Conservation (phyloP, 2,329 filamentous ascomycete species). For the Colletotrichum magnum region DNA sequence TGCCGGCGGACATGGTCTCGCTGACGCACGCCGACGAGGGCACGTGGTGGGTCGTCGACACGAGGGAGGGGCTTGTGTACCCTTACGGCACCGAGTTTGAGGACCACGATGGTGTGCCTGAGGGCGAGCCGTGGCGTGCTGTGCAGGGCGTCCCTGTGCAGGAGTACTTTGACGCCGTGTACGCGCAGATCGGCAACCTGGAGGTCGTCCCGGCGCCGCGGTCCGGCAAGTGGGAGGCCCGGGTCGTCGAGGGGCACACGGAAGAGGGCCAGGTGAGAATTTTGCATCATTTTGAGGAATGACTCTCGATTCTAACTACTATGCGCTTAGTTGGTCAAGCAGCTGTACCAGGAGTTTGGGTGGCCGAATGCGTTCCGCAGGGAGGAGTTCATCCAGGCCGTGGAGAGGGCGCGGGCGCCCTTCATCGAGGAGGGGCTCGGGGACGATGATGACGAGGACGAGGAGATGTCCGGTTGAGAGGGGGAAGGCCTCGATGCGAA, state of each 20-base stretch:
- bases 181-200: slow-evolving; percentile 33
- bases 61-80: slow-evolving; percentile 33
- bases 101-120: slow-evolving; percentile 7
- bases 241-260: slow-evolving; percentile 32
- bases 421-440: slow-evolving; percentile 31
- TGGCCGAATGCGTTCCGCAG: slow-evolving; percentile 35
- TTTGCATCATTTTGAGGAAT: neutral
- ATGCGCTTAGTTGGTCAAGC: slow-evolving; percentile 13
- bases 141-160: slow-evolving; percentile 24
- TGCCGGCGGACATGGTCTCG: slow-evolving; percentile 38
- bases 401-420: slow-evolving; percentile 26
- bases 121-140: slow-evolving; percentile 33
- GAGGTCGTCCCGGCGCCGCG: slow-evolving; percentile 37
- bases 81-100: slow-evolving; percentile 37
- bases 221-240: slow-evolving; percentile 35
- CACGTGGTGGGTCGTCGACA: slow-evolving; percentile 38
- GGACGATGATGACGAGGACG: slow-evolving; percentile 32
- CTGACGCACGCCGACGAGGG: slow-evolving; percentile 39
- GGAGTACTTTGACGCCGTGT: slow-evolving; percentile 34
- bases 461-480: slow-evolving; percentile 30
- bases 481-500: neutral
- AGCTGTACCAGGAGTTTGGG: slow-evolving; percentile 25
- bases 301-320: neutral
- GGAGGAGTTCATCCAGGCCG: slow-evolving; percentile 34
- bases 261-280: slow-evolving; percentile 36